Evolutionary conservation across 768 basidiomycete genomes (phyloP).

Genomic region (Gloeopeniophorella convolvens): DNA sequence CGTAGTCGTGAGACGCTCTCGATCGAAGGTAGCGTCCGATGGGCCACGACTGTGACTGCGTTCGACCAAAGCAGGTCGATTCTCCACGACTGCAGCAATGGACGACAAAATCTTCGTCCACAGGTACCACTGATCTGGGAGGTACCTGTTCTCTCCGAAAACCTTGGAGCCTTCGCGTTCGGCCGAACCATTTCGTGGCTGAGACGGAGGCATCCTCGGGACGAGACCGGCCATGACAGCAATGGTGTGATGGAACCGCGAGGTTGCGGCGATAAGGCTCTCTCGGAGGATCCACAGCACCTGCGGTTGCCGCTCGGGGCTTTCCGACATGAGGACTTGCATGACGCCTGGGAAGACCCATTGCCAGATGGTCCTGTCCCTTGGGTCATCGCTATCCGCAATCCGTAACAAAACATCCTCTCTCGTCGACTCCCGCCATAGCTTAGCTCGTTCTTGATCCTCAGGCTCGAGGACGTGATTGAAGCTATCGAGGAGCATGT

Average conservation of each 20-base stretch:
- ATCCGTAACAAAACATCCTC: slow-evolving; percentile 57
- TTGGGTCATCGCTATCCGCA: slow-evolving; percentile 61
- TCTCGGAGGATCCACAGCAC: slow-evolving; percentile 53
- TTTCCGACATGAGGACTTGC: slow-evolving; percentile 30
- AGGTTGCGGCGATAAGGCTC: slow-evolving; percentile 57
- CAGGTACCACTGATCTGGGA: slow-evolving; percentile 73
- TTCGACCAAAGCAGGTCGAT: slow-evolving; percentile 44
- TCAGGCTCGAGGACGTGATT: slow-evolving; percentile 60
- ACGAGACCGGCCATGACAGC: slow-evolving; percentile 69
- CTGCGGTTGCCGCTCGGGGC: slow-evolving; percentile 41
- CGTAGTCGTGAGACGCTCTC: slow-evolving; percentile 76
- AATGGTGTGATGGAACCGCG: slow-evolving; percentile 66
- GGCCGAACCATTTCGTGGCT: slow-evolving; percentile 33
- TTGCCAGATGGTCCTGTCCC: slow-evolving; percentile 70
- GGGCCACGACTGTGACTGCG: slow-evolving; percentile 65
- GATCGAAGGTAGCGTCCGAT: slow-evolving; percentile 69
- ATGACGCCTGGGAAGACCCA: slow-evolving; percentile 64
- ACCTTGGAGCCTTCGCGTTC: slow-evolving; percentile 50
- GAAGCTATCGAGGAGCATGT: slow-evolving; percentile 49
- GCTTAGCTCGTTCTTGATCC: slow-evolving; percentile 54
- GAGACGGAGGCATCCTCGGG: slow-evolving; percentile 42
- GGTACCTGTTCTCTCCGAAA: slow-evolving; percentile 48
- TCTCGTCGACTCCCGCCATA: slow-evolving; percentile 56
- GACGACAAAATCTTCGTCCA: slow-evolving; percentile 84
- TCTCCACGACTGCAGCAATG: slow-evolving; percentile 64